Evolutionary conservation across 169 alveolate genomes (phyloP).

Genomic region (Plasmodium cynomolgi): DNA sequence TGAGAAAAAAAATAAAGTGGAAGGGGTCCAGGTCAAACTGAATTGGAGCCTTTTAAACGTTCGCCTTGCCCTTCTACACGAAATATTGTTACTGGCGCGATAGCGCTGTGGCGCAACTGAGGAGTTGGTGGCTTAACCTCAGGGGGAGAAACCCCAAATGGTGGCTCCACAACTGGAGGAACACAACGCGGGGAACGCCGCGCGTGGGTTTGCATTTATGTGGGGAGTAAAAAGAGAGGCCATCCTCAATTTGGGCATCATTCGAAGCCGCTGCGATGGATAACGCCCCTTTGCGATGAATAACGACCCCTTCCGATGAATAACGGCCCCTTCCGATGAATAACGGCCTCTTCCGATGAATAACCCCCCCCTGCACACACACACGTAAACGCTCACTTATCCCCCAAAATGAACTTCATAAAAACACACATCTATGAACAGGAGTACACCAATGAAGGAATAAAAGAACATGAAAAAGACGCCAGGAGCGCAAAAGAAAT

Average conservation of each 20-base stretch:
- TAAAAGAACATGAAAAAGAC: conserved; percentile 61
- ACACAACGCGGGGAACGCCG: neutral
- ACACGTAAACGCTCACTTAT: neutral
- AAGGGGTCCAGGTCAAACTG: neutral
- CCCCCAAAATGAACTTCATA: conserved; percentile 65
- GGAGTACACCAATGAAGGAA: conserved; percentile 64
- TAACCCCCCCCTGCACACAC: neutral
- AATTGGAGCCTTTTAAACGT: neutral
- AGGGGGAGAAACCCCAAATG: neutral
- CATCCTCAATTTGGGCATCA: neutral
- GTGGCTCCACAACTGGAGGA: neutral
- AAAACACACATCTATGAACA: conserved; percentile 72
- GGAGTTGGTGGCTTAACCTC: neutral
- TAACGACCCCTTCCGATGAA: neutral
- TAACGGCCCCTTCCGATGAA: neutral
- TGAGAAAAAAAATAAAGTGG: neutral
- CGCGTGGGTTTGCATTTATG: neutral
- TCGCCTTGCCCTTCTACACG: neutral
- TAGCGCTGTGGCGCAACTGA: neutral
- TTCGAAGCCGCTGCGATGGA: neutral
- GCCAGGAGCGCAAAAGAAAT: conserved; percentile 68
- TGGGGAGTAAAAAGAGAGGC: neutral
- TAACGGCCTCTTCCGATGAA: too few species aligned
- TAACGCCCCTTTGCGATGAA: neutral
- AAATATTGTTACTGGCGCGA: neutral